phyloP scores from a whole-genome alignment of 1,139 yeast species.

The Arxiozyma telluris region DNA sequence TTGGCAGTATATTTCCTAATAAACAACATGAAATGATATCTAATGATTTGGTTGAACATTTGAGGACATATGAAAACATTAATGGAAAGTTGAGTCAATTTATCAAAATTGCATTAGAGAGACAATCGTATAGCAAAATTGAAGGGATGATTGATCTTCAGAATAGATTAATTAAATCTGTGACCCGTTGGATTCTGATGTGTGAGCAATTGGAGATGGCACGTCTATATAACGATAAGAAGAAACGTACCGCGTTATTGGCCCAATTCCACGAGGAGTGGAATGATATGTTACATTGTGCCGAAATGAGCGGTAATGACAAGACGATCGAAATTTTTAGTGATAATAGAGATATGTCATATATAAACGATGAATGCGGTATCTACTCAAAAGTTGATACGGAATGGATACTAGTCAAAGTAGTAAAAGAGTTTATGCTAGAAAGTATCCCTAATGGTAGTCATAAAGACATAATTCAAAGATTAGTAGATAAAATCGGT shows the following conservation, averaged over 20 bases:
- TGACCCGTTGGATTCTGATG: conserved; percentile 18
- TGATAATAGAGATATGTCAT: conserved; percentile 20
- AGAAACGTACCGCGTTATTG: conserved; percentile 12
- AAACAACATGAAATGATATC: conserved; percentile 20
- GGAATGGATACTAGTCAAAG: conserved; percentile 11
- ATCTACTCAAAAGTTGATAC: conserved; percentile 13
- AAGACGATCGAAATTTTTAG: not conserved
- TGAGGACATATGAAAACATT: conserved; percentile 18
- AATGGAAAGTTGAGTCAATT: conserved; percentile 19
- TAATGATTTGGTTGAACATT: conserved; percentile 10
- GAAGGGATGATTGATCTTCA: conserved; percentile 26
- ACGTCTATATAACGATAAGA: conserved; percentile 26
- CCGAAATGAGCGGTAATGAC: conserved; percentile 6
- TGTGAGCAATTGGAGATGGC: conserved; percentile 20
- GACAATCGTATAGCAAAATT: conserved; percentile 24
- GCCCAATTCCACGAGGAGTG: conserved; percentile 12
- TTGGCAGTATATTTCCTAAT: conserved; percentile 36
- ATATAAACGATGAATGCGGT: not conserved
- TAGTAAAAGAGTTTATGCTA: conserved; percentile 21
- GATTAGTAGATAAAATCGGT: not conserved
- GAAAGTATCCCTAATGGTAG: conserved; percentile 16
- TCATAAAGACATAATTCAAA: conserved; percentile 3
- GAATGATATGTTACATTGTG: conserved; percentile 6
- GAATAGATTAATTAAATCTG: conserved; percentile 16
- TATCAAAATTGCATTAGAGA: conserved; percentile 23